Base-by-base conservation (phyloP, 2,329 filamentous ascomycete species). In the Arachnomyces sp. region DNA sequence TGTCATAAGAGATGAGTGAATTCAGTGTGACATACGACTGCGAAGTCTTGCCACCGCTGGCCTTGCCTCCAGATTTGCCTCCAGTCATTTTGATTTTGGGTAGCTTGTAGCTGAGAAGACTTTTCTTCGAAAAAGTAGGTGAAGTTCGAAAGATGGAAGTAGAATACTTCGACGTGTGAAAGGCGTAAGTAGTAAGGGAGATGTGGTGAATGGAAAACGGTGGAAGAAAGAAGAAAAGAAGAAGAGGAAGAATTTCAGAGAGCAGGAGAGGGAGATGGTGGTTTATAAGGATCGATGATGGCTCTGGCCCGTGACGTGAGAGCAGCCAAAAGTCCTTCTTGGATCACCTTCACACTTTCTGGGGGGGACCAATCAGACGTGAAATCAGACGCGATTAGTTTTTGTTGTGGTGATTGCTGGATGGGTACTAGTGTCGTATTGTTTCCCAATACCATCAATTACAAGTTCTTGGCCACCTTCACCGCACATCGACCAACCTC, bases 51-150 rank as follows among this genome's bases (percentile, higher is more conserved):
- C 85, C 84, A 76, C 89, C 88, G 75, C 85, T 90, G 77, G 90
- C 89, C 84, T 96, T 96, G 82, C 92, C 92, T 73, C 92, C 92
- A 75, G 90, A 95, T 77, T 98, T 98, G 73, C 92, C 90, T 80
- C 90, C 90, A 87, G 92, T 94, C 92, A 98, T 98, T 85, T 86
- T 95, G 83, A 78, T 65, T 52, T 25, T 25, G 67, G 55, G 49
- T 61, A 58, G 54, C 51, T 61, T 58, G 53, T 55, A 56, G 49
- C 50, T 61, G 56, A 57, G 28, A n/a, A n/a, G 25, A 17, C 15
- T 44, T 32, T 25, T 34, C 55, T 50, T 52, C 49, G 56, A 56
- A 51, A 50, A 49, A 44, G n/a, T n/a, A n/a, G n/a, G n/a, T n/a
- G n/a, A n/a, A n/a, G 40, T 39, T 47, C 40, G 52, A 46, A 50